Evolutionary conservation across 176 grass and related monocot species (phyloP).

Genomic region (Carex scoparia): DNA sequence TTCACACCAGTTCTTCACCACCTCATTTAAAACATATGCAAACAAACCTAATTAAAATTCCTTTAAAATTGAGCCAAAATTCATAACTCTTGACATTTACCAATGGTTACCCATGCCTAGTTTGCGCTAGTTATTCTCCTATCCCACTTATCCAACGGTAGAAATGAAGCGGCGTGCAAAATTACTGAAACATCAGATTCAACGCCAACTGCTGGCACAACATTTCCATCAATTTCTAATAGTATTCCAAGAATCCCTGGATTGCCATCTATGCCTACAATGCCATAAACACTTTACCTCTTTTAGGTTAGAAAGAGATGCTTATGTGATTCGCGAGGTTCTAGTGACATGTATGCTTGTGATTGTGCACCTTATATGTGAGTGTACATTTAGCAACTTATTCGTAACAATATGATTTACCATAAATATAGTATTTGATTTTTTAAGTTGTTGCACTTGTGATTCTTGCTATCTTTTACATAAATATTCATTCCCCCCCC

Average conservation of each 20-base stretch:
- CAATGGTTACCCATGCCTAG: background rate
- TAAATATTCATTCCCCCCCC: background rate
- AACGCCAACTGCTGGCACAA: slow-evolving; percentile 12
- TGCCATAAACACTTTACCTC: background rate
- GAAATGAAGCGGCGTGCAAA: background rate
- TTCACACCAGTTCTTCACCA: background rate
- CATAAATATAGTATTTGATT: background rate
- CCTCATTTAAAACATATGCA: background rate
- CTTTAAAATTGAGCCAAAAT: background rate
- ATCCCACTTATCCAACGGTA: background rate
- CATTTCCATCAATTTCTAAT: slow-evolving; percentile 3
- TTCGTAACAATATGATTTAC: background rate
- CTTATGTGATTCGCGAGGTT: background rate
- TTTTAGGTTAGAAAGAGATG: background rate
- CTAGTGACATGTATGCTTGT: background rate
- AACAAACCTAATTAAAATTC: background rate
- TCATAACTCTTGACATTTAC: background rate
- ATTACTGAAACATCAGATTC: background rate
- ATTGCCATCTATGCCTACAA: background rate
- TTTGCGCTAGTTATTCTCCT: background rate
- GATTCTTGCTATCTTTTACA: background rate
- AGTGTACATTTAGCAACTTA: background rate
- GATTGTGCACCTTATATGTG: background rate
- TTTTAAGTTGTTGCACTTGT: background rate
- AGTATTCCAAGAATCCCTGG: slow-evolving; percentile 30